These are phyloP conservation scores for Phytophthora palmivora DNA, from an alignment of 352 stramenopile genomes.

Conservation along the genomic window DNA sequence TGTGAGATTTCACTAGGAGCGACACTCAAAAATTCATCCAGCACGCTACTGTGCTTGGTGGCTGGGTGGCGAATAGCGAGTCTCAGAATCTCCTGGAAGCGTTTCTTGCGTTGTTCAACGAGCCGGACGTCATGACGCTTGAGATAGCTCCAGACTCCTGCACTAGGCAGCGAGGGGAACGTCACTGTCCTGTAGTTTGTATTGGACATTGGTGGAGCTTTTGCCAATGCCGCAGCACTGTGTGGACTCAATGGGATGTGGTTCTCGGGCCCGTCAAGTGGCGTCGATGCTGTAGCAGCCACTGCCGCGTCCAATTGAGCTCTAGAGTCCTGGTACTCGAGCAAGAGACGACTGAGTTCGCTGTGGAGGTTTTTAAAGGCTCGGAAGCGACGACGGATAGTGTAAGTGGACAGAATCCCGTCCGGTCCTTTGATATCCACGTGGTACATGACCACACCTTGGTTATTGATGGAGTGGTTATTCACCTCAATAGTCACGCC, in stretches of 20 bases:
- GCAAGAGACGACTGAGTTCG: constrained; percentile 66
- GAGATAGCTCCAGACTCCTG: constrained; percentile 82
- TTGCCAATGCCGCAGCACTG: constrained; percentile 38
- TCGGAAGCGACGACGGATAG: constrained; percentile 80
- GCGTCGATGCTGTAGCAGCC: constrained; percentile 11
- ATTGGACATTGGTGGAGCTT: constrained; percentile 37
- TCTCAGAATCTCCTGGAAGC: constrained; percentile 84
- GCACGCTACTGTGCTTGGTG: constrained; percentile 63
- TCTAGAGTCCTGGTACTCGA: constrained; percentile 55
- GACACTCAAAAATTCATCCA: constrained; percentile 84
- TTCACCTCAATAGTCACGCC: constrained; percentile 75
- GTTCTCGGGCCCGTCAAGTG: constrained; percentile 25
- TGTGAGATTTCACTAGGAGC: constrained; percentile 73
- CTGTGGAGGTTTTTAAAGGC: constrained; percentile 84
- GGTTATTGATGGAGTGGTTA: constrained; percentile 73
- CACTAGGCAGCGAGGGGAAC: constrained; percentile 71
- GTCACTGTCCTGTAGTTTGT: constrained; percentile 55
- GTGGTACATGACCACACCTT: constrained; percentile 90
- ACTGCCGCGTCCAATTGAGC: constrained; percentile 14
- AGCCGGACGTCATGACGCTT: constrained; percentile 84
- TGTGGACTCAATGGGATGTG: constrained; percentile 57
- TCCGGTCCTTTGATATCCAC: constrained; percentile 86
- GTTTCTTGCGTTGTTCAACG: constrained; percentile 82
- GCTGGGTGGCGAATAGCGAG: constrained; percentile 81
- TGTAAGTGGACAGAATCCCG: constrained; percentile 83